phyloP scores from a whole-genome alignment of 805 yeast species.

The Ogataea corticis region DNA sequence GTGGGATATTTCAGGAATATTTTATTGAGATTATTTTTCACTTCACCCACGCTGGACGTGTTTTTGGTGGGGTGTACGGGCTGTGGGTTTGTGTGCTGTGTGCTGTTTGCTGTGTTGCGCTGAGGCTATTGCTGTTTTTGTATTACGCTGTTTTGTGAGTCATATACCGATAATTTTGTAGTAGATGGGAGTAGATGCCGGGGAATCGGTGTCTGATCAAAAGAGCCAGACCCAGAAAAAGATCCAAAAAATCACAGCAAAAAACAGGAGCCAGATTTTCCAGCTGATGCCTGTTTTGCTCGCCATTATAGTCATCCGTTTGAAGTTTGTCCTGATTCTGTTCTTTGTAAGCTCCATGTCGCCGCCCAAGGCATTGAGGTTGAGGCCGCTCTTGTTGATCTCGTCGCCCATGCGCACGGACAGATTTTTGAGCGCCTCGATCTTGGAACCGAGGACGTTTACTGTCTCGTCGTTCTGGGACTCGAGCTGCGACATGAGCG shows the following conservation, averaged over 20 bases:
- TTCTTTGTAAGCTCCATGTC: slow-evolving; percentile 37
- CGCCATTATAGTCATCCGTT: slow-evolving; percentile 63
- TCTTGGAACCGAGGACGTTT: slow-evolving; percentile 52
- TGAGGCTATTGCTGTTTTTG: neutral
- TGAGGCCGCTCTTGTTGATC: slow-evolving; percentile 41
- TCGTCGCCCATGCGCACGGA: slow-evolving; percentile 64
- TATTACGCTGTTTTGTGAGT: neutral
- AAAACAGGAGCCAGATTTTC: slow-evolving; percentile 58
- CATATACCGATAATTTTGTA: neutral
- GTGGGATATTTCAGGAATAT: neutral
- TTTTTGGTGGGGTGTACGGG: too few species aligned
- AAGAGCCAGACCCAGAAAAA: slow-evolving; percentile 43
- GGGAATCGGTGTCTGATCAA: slow-evolving; percentile 4
- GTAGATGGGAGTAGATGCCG: neutral
- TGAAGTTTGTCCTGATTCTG: slow-evolving; percentile 52
- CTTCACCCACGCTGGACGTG: too few species aligned
- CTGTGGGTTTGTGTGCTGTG: neutral
- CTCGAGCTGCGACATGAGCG: slow-evolving; percentile 59
- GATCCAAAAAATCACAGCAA: slow-evolving; percentile 44
- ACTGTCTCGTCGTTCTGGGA: slow-evolving; percentile 65
- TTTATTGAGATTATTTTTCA: too few species aligned
- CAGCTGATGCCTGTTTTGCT: slow-evolving; percentile 62
- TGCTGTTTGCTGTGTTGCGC: neutral
- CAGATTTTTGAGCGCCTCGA: slow-evolving; percentile 54
- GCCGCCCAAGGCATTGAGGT: slow-evolving; percentile 27